Conservation (phyloP, 805 yeast genomes). For the Yarrowia divulgata region DNA sequence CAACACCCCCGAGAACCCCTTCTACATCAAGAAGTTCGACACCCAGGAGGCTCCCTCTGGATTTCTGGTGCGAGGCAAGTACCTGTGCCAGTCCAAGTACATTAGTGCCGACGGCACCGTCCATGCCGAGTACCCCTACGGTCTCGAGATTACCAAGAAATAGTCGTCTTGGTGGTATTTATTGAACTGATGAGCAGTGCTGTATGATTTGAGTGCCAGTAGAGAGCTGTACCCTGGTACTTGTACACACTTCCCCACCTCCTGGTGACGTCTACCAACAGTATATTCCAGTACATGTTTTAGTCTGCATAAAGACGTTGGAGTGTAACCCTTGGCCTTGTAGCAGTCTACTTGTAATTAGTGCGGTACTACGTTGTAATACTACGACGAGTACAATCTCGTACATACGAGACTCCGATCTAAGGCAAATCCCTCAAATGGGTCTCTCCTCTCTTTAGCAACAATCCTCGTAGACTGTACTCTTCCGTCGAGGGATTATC, state of each 20-base stretch:
- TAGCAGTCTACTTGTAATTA: no score
- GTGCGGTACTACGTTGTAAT: no score
- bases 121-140: conserved; percentile 83
- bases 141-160: conserved; percentile 74
- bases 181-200: not conserved
- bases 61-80: conserved; percentile 83
- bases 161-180: not conserved
- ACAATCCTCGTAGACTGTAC: no score
- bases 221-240: not conserved
- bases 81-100: conserved; percentile 80
- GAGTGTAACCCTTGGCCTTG: not conserved
- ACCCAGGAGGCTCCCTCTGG: conserved; percentile 93
- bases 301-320: conserved; percentile 20
- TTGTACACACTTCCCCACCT: no score
- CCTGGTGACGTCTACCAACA: no score
- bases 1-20: conserved; percentile 79
- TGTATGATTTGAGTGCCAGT: no score
- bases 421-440: no score
- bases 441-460: no score
- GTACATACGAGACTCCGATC: no score
- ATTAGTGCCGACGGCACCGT: conserved; percentile 82
- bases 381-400: no score
- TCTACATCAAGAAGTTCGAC: conserved; percentile 64
- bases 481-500: not conserved
- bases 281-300: no score